Percentiles rank a stretch among this genome's conserved stretches.
These are phyloP conservation scores for Geosmithia morbida DNA, from an alignment of 2,329 filamentous ascomycete genomes.

Conservation along the genomic window DNA sequence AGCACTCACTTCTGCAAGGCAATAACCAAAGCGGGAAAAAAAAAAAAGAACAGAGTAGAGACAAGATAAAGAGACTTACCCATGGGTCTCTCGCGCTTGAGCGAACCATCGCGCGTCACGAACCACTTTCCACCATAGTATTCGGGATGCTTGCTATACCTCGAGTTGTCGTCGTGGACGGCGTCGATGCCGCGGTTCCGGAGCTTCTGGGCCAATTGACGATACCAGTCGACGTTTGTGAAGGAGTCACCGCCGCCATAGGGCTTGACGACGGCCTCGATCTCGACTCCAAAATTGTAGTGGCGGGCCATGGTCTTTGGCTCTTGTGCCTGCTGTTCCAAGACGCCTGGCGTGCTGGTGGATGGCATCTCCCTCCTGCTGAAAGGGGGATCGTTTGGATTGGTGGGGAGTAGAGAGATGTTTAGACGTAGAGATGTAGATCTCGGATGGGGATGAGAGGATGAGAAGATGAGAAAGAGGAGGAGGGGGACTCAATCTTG, in stretches of 20 bases:
- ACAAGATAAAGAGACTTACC: slow-evolving; percentile 10
- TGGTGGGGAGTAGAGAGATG: too few species aligned
- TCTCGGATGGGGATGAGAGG: too few species aligned
- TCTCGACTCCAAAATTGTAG: slow-evolving; percentile 25
- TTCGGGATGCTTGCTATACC: slow-evolving; percentile 24
- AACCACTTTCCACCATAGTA: slow-evolving; percentile 27
- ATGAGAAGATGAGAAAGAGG: too few species aligned
- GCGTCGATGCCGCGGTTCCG: slow-evolving; percentile 21
- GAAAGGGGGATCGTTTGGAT: too few species aligned
- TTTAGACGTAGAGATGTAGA: too few species aligned
- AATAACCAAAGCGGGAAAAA: too few species aligned
- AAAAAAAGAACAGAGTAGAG: background rate
- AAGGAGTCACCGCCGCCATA: slow-evolving; percentile 20
- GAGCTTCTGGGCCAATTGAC: slow-evolving; percentile 21
- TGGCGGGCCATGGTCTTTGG: slow-evolving; percentile 12
- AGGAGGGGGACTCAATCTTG: too few species aligned
- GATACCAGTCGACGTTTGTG: slow-evolving; percentile 24
- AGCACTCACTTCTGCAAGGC: background rate
- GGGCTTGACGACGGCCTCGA: slow-evolving; percentile 21
- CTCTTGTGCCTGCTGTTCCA: background rate
- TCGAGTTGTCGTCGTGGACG: slow-evolving; percentile 20
- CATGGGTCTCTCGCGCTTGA: slow-evolving; percentile 19
- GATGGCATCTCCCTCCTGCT: too few species aligned
- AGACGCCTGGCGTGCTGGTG: background rate
- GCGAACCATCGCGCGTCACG: slow-evolving; percentile 22